A percentile compares a stretch with the other conserved stretches of the same genome.
Evolutionary conservation across 129 eudicot genomes (phyloP).

Genomic region (Helianthus annuus): DNA sequence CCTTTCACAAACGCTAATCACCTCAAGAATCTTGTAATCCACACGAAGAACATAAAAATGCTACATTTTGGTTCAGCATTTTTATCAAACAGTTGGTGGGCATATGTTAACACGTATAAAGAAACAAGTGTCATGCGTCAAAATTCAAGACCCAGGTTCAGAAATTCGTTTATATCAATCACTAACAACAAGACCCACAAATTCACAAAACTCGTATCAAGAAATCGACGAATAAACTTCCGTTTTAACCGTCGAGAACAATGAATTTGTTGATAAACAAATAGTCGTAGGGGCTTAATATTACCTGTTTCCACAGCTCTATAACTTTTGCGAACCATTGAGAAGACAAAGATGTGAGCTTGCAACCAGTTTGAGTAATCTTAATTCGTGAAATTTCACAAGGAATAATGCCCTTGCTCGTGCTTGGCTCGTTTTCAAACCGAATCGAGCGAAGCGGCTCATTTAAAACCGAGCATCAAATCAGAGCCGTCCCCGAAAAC

Average conservation of each 20-base stretch:
- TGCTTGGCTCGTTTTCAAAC: too few species aligned
- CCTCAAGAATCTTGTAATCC: background rate
- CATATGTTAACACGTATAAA: background rate
- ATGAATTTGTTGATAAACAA: background rate
- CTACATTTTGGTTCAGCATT: conserved; percentile 22
- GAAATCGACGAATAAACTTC: background rate
- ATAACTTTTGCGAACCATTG: conserved; percentile 42
- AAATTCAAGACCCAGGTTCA: background rate
- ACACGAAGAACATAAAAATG: background rate
- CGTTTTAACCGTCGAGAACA: background rate
- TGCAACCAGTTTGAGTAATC: conserved; percentile 11
- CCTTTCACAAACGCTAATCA: background rate
- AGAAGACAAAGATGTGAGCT: conserved; percentile 2
- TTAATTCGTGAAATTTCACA: conserved; percentile 20
- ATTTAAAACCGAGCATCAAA: too few species aligned
- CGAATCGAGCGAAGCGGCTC: too few species aligned
- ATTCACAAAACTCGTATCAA: background rate
- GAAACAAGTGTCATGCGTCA: background rate
- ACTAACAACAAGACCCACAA: background rate
- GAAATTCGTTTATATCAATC: background rate
- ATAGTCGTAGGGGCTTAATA: background rate
- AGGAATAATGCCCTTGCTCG: too few species aligned
- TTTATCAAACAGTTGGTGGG: conserved; percentile 31
- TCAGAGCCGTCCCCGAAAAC: too few species aligned
- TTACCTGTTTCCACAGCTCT: conserved; percentile 38